phyloP scores from a whole-genome alignment of 1,284 basidiomycete species.

The Ganoderma resinaceum region DNA sequence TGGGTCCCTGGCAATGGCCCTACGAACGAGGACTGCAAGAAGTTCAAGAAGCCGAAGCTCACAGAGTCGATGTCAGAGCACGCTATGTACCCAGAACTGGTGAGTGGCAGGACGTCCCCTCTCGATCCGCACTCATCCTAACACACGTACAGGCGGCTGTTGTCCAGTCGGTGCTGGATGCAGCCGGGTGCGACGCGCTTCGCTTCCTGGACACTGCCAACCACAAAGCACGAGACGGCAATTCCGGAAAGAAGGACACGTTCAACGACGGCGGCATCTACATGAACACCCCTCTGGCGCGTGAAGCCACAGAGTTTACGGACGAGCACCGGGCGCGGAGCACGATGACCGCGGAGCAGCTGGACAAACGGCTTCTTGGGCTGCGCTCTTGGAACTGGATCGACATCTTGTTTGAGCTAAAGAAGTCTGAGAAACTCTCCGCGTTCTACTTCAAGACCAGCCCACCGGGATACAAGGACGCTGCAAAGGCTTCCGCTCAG shows the following conservation, averaged over 20 bases:
- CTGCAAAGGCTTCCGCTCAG: not conserved
- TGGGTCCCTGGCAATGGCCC: not conserved
- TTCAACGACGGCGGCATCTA: constrained; percentile 6
- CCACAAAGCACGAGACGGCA: not conserved
- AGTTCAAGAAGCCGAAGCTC: not conserved
- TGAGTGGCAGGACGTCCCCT: not conserved
- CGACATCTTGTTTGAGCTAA: not conserved
- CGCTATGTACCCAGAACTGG: not conserved
- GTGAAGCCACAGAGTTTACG: not conserved
- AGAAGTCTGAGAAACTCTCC: not conserved
- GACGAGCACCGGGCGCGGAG: not conserved
- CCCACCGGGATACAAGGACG: not conserved
- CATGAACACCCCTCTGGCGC: not conserved
- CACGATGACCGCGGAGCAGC: not conserved
- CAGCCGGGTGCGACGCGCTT: not conserved
- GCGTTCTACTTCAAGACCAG: constrained; percentile 3
- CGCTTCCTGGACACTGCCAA: not conserved
- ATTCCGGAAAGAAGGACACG: not conserved
- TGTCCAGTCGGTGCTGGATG: not conserved
- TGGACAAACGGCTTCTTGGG: not conserved
- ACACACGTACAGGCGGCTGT: not conserved
- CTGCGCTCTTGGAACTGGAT: not conserved
- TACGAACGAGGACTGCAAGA: not conserved
- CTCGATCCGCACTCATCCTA: not conserved
- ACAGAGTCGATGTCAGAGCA: not conserved